phyloP scores from a whole-genome alignment of 202 grass and related monocot genomes.

The Elaeis oleifera region DNA sequence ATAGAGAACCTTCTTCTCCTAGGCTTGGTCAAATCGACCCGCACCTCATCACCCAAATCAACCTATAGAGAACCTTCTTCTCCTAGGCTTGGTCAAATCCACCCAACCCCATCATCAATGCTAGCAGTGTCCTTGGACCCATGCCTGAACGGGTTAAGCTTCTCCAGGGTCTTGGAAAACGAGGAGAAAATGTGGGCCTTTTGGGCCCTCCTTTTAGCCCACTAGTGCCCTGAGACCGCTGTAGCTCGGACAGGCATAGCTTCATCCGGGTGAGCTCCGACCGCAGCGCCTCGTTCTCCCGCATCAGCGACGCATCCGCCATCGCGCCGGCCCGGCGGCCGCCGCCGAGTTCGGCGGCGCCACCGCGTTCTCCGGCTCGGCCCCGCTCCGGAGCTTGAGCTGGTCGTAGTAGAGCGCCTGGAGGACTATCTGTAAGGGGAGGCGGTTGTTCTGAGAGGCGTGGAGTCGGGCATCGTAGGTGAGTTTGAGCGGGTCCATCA shows the following conservation, averaged over 20 bases:
- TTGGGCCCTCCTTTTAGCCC: slow-evolving; percentile 8
- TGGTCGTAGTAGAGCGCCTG: slow-evolving; percentile 85
- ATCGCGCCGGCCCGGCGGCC: slow-evolving; percentile 32
- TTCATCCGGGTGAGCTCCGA: slow-evolving; percentile 53
- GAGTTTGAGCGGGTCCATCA: slow-evolving; percentile 77
- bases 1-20: slow-evolving; percentile 42
- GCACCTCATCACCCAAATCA: too few species aligned
- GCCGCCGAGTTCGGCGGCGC: slow-evolving; percentile 12
- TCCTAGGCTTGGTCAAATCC: slow-evolving; percentile 25
- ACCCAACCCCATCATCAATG: slow-evolving; percentile 4
- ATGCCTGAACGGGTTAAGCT: slow-evolving; percentile 44
- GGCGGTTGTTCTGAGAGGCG: slow-evolving; percentile 75
- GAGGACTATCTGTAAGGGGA: slow-evolving; percentile 68
- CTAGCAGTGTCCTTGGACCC: slow-evolving; percentile 40
- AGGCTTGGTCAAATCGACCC: slow-evolving; percentile 16
- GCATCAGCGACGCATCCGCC: slow-evolving; percentile 41
- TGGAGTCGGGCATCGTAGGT: slow-evolving; percentile 73
- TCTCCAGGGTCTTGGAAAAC: slow-evolving; percentile 15
- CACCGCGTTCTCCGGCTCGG: neutral
- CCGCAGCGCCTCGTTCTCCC: slow-evolving; percentile 71
- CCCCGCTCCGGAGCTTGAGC: slow-evolving; percentile 54
- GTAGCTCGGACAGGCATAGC: slow-evolving; percentile 39
- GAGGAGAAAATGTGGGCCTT: slow-evolving; percentile 38
- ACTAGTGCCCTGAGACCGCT: slow-evolving; percentile 18
- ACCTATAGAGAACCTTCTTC: slow-evolving; percentile 39